A percentile compares a stretch with the other conserved stretches of the same genome.
phyloP scores from a whole-genome alignment of 2,329 filamentous ascomycete species.

The Penicillium digitatum region DNA sequence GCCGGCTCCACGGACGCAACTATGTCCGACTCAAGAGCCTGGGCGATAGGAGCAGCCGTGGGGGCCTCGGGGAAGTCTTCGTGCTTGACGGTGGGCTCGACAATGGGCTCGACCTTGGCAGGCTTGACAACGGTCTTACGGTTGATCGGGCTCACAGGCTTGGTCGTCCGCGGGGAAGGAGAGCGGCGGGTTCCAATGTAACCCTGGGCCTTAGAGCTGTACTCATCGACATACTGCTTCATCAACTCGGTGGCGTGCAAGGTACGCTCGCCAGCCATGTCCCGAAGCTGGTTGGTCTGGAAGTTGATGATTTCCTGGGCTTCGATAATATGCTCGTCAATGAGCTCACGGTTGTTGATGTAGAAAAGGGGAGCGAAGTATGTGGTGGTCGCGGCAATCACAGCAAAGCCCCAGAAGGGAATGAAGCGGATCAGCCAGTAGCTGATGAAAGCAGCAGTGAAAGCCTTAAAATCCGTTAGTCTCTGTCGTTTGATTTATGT shows the following conservation, averaged over 20 bases:
- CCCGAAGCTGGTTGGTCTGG: constrained; percentile 58
- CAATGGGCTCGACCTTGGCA: constrained; percentile 16
- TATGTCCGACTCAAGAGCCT: constrained; percentile 20
- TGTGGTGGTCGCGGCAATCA: constrained; percentile 54
- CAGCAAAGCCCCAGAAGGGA: constrained; percentile 60
- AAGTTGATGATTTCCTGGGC: constrained; percentile 52
- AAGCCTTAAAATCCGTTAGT: constrained; percentile 47
- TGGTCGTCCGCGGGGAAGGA: constrained; percentile 32
- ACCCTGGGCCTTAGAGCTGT: constrained; percentile 58
- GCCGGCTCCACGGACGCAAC: constrained; percentile 26
- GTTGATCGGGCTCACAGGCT: constrained; percentile 19
- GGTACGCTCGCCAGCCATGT: constrained; percentile 58
- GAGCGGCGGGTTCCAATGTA: constrained; percentile 44
- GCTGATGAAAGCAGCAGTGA: constrained; percentile 54
- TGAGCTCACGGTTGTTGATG: constrained; percentile 61
- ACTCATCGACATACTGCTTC: constrained; percentile 58
- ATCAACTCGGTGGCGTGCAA: constrained; percentile 55
- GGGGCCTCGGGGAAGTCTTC: constrained; percentile 51
- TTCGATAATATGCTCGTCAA: constrained; percentile 58
- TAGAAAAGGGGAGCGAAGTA: constrained; percentile 61
- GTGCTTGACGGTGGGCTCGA: constrained; percentile 40
- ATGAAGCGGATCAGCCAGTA: constrained; percentile 65
- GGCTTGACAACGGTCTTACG: not conserved
- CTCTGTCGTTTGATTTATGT: not conserved
- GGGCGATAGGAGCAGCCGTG: constrained; percentile 36